Percentiles rank a stretch among this genome's conserved stretches.
Evolutionary conservation across 208 protist species (phyloP).

Genomic region (Balamuthia mandrillaris): DNA sequence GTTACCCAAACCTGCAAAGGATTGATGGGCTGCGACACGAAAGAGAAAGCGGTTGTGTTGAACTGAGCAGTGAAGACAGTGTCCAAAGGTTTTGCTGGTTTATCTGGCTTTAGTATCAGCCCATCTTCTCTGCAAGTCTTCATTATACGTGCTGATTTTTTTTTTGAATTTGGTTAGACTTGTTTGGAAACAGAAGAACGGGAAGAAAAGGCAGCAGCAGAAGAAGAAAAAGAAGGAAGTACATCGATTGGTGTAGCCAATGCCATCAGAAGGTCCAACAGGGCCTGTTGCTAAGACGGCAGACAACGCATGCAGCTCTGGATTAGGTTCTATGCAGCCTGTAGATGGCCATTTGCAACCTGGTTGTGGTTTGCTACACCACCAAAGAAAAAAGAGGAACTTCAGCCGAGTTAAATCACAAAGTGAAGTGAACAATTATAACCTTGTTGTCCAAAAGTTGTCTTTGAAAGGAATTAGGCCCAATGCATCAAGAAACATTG

Average conservation of each 20-base stretch:
- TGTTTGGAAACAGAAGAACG: no score
- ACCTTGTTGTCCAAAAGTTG: conserved; percentile 23
- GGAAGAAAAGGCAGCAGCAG: no score
- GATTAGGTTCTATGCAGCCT: conserved; percentile 13
- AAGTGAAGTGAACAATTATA: neutral
- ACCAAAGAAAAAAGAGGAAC: neutral
- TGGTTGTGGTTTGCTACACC: neutral
- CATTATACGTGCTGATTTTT: conserved; percentile 1
- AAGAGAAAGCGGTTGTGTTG: neutral
- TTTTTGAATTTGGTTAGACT: neutral
- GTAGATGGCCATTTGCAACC: neutral
- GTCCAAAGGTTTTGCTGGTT: neutral
- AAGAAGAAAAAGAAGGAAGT: neutral
- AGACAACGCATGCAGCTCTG: neutral
- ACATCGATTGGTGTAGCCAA: conserved; percentile 6
- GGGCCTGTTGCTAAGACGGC: neutral
- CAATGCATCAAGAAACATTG: conserved; percentile 2
- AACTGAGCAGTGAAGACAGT: neutral
- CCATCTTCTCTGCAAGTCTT: neutral
- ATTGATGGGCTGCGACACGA: neutral
- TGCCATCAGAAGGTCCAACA: conserved; percentile 5
- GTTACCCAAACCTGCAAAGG: neutral
- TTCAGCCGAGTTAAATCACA: neutral
- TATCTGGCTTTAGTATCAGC: conserved; percentile 23
- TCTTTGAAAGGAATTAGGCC: conserved; percentile 31